phyloP scores from a whole-genome alignment of 208 protist species.

The Acanthamoeba culbertsoni region DNA sequence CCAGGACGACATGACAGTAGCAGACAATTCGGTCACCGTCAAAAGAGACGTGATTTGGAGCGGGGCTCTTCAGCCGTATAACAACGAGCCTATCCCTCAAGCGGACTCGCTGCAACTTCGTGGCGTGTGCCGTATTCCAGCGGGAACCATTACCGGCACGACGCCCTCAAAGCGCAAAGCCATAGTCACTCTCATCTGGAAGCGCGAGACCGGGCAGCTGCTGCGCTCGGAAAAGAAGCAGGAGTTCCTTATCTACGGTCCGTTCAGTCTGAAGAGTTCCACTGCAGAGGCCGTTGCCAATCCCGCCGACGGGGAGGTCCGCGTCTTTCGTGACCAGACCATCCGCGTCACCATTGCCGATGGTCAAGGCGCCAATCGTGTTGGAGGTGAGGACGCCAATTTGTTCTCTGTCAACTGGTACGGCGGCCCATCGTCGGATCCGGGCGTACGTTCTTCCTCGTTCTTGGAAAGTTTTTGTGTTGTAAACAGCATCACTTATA shows the following conservation, averaged over 20 bases:
- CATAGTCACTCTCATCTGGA: not conserved
- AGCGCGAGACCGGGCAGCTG: not conserved
- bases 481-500: not conserved
- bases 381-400: not conserved
- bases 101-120: not conserved
- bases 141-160: not conserved
- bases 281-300: not conserved
- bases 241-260: not conserved
- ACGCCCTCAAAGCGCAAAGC: not conserved
- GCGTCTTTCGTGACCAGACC: not conserved
- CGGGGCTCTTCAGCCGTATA: not conserved
- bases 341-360: not conserved
- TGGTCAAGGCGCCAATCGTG: not conserved
- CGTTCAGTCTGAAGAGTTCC: not conserved
- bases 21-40: not conserved
- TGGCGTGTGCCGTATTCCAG: not conserved
- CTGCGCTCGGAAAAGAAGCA: not conserved
- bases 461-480: not conserved
- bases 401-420: not conserved
- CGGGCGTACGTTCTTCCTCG: not conserved
- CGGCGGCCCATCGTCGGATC: not conserved
- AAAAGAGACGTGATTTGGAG: not conserved
- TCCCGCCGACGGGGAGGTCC: not conserved
- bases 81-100: not conserved
- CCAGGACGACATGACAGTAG: not conserved